These are phyloP conservation scores for Metarhizium album DNA, from an alignment of 2,329 filamentous ascomycete species.

Conservation along the genomic window DNA sequence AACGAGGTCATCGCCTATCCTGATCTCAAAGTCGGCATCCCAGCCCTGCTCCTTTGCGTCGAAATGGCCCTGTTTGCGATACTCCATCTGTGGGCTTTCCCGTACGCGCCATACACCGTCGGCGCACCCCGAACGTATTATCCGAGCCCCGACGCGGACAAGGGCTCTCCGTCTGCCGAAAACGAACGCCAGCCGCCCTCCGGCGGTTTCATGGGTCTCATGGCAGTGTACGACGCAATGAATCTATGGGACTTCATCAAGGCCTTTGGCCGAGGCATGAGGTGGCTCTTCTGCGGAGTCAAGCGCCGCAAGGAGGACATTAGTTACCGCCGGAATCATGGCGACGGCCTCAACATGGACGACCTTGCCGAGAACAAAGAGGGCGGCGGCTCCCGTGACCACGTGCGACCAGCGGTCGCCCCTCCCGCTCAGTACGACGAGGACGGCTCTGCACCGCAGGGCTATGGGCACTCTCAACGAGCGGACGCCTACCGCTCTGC, in stretches of 20 bases:
- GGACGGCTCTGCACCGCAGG: constrained; percentile 20
- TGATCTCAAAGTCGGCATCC: constrained; percentile 73
- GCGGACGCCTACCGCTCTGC: constrained; percentile 22
- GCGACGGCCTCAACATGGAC: constrained; percentile 26
- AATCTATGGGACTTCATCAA: constrained; percentile 80
- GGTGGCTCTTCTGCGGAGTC: constrained; percentile 71
- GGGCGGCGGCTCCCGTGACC: constrained; percentile 12
- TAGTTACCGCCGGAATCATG: constrained; percentile 31
- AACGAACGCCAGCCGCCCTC: constrained; percentile 40
- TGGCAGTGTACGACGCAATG: constrained; percentile 59
- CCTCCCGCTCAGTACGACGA: constrained; percentile 7
- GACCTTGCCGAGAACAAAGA: constrained; percentile 22
- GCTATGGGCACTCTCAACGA: constrained; percentile 26
- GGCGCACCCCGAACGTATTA: constrained; percentile 35
- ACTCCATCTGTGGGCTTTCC: constrained; percentile 74
- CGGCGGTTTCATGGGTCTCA: constrained; percentile 53
- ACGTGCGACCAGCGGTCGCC: constrained; percentile 6
- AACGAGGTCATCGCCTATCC: constrained; percentile 54
- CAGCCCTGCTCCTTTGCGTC: constrained; percentile 64
- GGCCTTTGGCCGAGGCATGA: constrained; percentile 63
- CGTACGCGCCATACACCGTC: constrained; percentile 58
- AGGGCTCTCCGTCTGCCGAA: constrained; percentile 29
- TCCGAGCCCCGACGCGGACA: constrained; percentile 30
- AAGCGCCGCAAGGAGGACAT: constrained; percentile 45
- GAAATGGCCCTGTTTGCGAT: constrained; percentile 78